Evolutionary conservation across 2,329 filamentous ascomycete species (phyloP).

Genomic region (Plectosphaerella cucumerina): DNA sequence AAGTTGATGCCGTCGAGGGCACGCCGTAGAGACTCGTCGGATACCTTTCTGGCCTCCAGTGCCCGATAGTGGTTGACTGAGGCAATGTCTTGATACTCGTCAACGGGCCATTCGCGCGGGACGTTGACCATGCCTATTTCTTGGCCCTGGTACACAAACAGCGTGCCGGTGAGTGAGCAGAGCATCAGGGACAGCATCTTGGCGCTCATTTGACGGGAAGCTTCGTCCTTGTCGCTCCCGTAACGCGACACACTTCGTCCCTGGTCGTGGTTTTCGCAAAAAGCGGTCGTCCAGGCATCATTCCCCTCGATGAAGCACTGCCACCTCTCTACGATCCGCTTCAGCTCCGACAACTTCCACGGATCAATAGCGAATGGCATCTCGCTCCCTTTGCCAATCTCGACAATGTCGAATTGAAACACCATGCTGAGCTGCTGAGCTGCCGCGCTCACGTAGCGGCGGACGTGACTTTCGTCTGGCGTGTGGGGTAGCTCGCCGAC

Average conservation of each 20-base stretch:
- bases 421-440: constrained; percentile 65
- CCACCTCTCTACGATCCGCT: constrained; percentile 41
- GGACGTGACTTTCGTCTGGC: constrained; percentile 51
- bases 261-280: constrained; percentile 60
- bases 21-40: constrained; percentile 30
- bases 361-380: constrained; percentile 44
- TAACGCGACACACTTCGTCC: constrained; percentile 52
- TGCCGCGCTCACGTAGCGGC: constrained; percentile 54
- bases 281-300: constrained; percentile 54
- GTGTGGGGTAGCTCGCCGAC: constrained; percentile 67
- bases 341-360: constrained; percentile 44
- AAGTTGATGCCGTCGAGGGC: constrained; percentile 50
- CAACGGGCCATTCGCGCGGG: constrained; percentile 41
- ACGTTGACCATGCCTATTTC: constrained; percentile 55
- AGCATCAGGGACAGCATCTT: constrained; percentile 50
- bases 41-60: constrained; percentile 13
- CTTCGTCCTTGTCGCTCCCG: constrained; percentile 36
- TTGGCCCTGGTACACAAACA: constrained; percentile 55
- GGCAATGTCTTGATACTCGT: constrained; percentile 45
- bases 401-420: constrained; percentile 63
- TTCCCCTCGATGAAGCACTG: constrained; percentile 48
- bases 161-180: constrained; percentile 41
- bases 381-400: constrained; percentile 50
- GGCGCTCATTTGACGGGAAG: constrained; percentile 36
- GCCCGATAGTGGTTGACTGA: constrained; percentile 39